Evolutionary conservation across 176 grass and related monocot genomes (phyloP), one percentile per base, ranked within the genome.

Genomic region (Carex myosuroides): DNA sequence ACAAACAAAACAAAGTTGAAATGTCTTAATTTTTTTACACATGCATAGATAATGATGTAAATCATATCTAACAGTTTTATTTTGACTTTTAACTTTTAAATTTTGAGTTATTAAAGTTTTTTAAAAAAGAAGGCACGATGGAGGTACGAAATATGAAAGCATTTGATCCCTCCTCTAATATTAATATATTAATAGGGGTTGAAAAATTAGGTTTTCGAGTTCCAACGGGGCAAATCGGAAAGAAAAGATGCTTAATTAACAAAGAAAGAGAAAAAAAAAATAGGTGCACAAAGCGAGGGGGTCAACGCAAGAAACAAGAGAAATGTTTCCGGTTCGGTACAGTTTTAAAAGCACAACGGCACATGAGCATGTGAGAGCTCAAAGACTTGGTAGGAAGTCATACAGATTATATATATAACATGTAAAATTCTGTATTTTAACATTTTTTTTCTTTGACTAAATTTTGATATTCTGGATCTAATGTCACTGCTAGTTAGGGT

Each of bases 271-370:
- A 35, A 35, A 39, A n/a, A 35, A 35, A 6, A 63, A 64, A 61
- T 65, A 77, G 57, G 50, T 73, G 35, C 85, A 71, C 73, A 18
- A 63, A 79, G 69, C 60, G 83, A 85, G 50, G 53, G 53, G 50
- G 80, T 72, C 71, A 79, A 86, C 56, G 71, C 85, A 57, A 13
- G 26, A 62, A 66, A 81, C 80, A 63, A 65, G 83, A 64, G 66
- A 46, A 72, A 60, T 81, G 87, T 65, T 59, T 84, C 59, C 58
- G 72, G 57, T 64, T 80, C 62, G 26, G 78, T 62, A 80, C 58
- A 22, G 56, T 62, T 81, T 81, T 81, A 13, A 13, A 81, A 48
- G 35, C 79, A 83, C 80, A 62, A 41, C 13, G 57, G 58, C 79
- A 83, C 80, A 83, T 83, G 57, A 66, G 20, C 61, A 83, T 83